Evolutionary conservation across 176 grass and related monocot genomes (phyloP), one percentile per base, ranked within the genome.

Genomic region (Tillandsia leiboldiana): DNA sequence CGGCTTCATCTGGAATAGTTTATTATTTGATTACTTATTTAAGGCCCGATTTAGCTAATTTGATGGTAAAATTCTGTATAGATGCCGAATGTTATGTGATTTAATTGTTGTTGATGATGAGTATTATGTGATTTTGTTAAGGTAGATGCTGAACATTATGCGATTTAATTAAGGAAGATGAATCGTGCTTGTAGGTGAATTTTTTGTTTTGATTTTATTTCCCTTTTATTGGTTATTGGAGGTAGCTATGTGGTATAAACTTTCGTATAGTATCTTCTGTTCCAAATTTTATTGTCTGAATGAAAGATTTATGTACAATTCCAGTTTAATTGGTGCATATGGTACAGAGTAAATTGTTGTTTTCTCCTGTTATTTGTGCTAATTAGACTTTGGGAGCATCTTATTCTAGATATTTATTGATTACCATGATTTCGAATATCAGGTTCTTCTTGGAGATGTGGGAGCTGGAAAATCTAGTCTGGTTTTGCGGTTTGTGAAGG

Each of bases 361-460:
- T 12, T 61, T 13, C 14, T 22, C 12, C 68, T 20, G 15, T 42
- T 58, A 24, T 29, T 1, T 27, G 8, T 48, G 4, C 5, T 59
- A 26, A 12, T 65, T 51, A 3, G 11, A 49, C 9, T 15, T 14
- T 50, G 50, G 6, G 33, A 64, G 14, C 1, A 51, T 18, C 2
- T 23, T 52, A 3, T 50, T 50, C 8, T 77, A 26, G 49, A 59
- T 8, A 57, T 22, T 77, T 69, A 51, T 12, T 68, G 11, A 56
- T 56, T 56, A n/a, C 15, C 15, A 18, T 61, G 13, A 18, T 61
- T 61, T n/a, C 20, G 2, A 10, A 53, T 42, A 80, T 69, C 48
- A 85, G 94, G 94, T 99, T 69, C 94, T 99, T 83, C 87, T 99
- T 13, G 89, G 94, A 51, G 94, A 99, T 75, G 89, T 93, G 9